Evolutionary conservation across 2,329 filamentous ascomycete genomes (phyloP), one percentile per base, ranked within the genome.

Genomic region (Penicillium sp.): DNA sequence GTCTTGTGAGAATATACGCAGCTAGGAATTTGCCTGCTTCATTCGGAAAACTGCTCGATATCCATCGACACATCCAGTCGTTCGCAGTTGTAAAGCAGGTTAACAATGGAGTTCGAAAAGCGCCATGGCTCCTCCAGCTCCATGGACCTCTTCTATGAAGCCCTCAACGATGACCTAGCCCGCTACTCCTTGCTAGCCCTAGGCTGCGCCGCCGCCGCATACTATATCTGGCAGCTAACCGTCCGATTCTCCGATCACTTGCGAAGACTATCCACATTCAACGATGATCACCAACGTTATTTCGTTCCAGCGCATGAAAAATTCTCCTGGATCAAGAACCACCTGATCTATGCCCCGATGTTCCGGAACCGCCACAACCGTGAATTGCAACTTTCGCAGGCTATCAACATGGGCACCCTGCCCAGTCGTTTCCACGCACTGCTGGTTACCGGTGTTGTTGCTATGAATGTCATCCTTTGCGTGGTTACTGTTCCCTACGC

Each of bases 241-340:
- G 81, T 86, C 50, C 80, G 83, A 53, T 75, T 89, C 55, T 79
- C 84, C 56, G 85, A 83, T 63, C 88, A 95, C 69, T 79, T 93
- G 37, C 86, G 92, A 61, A 88, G 84, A 26, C 80, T 96, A 45
- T 83, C 89, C 43, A 91, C 87, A 68, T 82, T 96, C 63, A 88
- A 84, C 77, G 91, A 91, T 76, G 88, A 90, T 62, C 88, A 82
- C 1, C 92, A 96, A 73, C 82, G 84, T 59, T 96, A 91, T 78
- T 96, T 93, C 70, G 83, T 87, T 46, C 77, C 79, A 24, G 82
- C 89, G 6, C 63, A 77, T 31, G 58, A 63, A 5, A 70, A 52
- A 79, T 96, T 65, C 82, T 86, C 63, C 79, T 92, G 59, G 70
- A 71, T 96, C 55, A 91, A 93, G 77, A 82, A 84, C 59, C 82